A percentile compares a stretch with the other conserved stretches of the same genome.
phyloP scores from a whole-genome alignment of 106 monocot species.

The Cymbidium sinense region DNA sequence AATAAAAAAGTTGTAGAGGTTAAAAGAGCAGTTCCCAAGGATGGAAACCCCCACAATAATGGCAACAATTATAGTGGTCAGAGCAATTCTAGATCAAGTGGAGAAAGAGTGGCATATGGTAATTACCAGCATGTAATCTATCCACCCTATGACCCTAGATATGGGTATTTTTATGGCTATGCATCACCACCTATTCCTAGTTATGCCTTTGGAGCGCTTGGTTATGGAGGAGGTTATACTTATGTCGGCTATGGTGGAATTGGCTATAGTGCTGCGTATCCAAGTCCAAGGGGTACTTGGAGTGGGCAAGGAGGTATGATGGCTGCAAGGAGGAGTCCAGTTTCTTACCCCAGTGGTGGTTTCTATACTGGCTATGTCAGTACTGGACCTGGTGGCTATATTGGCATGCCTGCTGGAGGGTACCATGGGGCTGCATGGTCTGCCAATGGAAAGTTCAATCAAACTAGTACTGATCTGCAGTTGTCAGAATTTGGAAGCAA shows the following conservation, averaged over 20 bases:
- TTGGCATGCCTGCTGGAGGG: slow-evolving; percentile 13
- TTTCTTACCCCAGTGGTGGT: not conserved
- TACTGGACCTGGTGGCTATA: slow-evolving; percentile 9
- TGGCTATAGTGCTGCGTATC: slow-evolving; percentile 23
- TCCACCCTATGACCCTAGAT: slow-evolving; percentile 20
- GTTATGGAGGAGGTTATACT: slow-evolving; percentile 26
- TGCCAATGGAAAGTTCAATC: slow-evolving; percentile 12
- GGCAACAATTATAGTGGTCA: slow-evolving; percentile 9
- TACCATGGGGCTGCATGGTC: slow-evolving; percentile 5
- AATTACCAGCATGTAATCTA: slow-evolving; percentile 17
- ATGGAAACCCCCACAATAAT: slow-evolving; percentile 12
- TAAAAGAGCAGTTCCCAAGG: slow-evolving; percentile 72
- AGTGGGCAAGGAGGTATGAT: slow-evolving; percentile 18
- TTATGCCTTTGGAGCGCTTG: slow-evolving; percentile 19
- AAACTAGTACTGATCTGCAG: slow-evolving; percentile 12
- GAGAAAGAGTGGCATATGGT: slow-evolving; percentile 14
- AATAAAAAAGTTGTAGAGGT: slow-evolving; percentile 72
- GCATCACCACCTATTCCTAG: slow-evolving; percentile 13
- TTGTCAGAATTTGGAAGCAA: slow-evolving; percentile 10
- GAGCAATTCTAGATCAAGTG: slow-evolving; percentile 6
- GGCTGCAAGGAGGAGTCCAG: slow-evolving; percentile 14
- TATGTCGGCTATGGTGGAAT: slow-evolving; percentile 29
- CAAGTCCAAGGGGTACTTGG: slow-evolving; percentile 17
- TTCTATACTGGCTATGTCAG: slow-evolving; percentile 14
- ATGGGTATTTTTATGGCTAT: slow-evolving; percentile 26